phyloP scores from a whole-genome alignment of 371 early-diverging fungal genomes.

The Rhizopus stolonifer region DNA sequence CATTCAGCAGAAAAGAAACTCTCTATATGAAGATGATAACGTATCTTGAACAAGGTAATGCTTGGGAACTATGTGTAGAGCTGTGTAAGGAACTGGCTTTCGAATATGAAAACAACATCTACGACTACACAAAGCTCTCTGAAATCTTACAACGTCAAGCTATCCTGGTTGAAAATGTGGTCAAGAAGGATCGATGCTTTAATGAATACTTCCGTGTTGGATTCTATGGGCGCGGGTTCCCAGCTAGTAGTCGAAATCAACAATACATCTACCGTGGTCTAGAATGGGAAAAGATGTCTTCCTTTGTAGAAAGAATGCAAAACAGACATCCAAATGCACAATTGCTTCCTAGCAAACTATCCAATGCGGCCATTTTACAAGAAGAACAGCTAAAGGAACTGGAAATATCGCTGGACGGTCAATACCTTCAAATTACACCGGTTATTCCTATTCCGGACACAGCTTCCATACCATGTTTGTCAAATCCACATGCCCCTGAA shows the following conservation, averaged over 20 bases:
- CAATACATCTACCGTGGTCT: constrained; percentile 73
- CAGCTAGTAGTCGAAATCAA: constrained; percentile 55
- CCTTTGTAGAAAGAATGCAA: constrained; percentile 75
- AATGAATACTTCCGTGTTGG: constrained; percentile 79
- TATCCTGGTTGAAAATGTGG: constrained; percentile 56
- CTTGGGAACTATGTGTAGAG: constrained; percentile 74
- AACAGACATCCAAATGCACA: constrained; percentile 66
- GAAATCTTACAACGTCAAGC: constrained; percentile 62
- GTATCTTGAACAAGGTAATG: constrained; percentile 62
- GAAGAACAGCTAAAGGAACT: constrained; percentile 56
- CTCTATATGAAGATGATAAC: constrained; percentile 62
- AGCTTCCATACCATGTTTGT: constrained; percentile 23
- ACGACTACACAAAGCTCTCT: constrained; percentile 60
- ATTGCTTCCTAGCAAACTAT: constrained; percentile 48
- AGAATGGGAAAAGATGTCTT: constrained; percentile 75
- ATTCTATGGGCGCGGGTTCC: constrained; percentile 72
- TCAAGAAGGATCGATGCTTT: constrained; percentile 62
- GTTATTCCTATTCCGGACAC: constrained; percentile 64
- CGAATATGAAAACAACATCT: constrained; percentile 57
- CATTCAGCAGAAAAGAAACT: constrained; percentile 71
- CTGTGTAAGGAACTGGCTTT: constrained; percentile 61
- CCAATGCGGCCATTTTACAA: constrained; percentile 22
- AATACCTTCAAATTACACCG: constrained; percentile 71
- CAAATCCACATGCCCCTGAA: constrained; percentile 45
- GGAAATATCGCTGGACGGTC: constrained; percentile 52